Conservation (phyloP, 768 basidiomycete species). For the Baorangia bicolor region DNA sequence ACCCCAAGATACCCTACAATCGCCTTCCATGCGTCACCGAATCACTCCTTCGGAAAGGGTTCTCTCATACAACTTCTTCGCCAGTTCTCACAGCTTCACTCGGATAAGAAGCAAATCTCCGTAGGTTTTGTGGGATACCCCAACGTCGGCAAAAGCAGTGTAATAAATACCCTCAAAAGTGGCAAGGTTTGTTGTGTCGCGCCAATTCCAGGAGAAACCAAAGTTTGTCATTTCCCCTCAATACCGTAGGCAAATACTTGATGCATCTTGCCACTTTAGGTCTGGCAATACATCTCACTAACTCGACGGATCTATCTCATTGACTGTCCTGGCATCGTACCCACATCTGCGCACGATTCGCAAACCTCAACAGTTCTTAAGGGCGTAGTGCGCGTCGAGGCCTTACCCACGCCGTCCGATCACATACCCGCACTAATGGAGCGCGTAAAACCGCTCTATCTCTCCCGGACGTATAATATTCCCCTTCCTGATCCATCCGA, state of each 20-base stretch:
- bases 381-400: constrained; percentile 95
- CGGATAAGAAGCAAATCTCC: constrained; percentile 99
- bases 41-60: constrained; percentile 98
- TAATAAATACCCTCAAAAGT: constrained; percentile 98
- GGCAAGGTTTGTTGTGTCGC: constrained; percentile 97
- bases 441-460: constrained; percentile 91
- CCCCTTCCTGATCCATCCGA: constrained; percentile 60
- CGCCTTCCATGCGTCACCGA: constrained; percentile 98
- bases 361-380: constrained; percentile 93
- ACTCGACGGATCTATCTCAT: constrained; percentile 97
- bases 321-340: constrained; percentile 98
- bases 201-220: constrained; percentile 97
- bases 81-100: constrained; percentile 95
- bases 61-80: constrained; percentile 95
- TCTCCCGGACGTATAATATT: constrained; percentile 80
- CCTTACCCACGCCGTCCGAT: constrained; percentile 87
- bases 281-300: constrained; percentile 99
- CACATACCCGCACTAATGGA: constrained; percentile 86
- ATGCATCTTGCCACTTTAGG: constrained; percentile 33
- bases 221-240: constrained; percentile 39
- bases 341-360: constrained; percentile 86
- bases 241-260: not conserved
- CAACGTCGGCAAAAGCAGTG: constrained; percentile 95
- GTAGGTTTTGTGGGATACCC: constrained; percentile 98
- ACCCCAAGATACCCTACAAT: constrained; percentile 95